Evolutionary conservation across 352 stramenopile genomes (phyloP).

Genomic region (Phytopythium kandeliae): DNA sequence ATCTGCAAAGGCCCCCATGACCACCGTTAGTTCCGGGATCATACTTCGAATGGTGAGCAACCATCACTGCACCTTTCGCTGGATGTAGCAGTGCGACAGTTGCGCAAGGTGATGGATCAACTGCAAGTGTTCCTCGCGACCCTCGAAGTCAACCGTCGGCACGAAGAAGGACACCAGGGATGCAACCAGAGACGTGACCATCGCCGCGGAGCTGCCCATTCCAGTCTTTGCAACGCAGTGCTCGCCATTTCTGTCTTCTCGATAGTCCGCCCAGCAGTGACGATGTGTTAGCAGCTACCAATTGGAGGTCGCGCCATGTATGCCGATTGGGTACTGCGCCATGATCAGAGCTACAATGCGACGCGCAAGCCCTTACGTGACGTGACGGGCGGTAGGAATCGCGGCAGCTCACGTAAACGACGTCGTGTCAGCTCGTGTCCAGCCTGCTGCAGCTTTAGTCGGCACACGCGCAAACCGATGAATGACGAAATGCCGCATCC

Average conservation of each 20-base stretch:
- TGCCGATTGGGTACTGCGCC: too few species aligned
- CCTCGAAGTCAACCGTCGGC: slow-evolving; percentile 17
- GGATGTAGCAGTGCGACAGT: slow-evolving; percentile 92
- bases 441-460: slow-evolving; percentile 55
- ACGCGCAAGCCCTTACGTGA: slow-evolving; percentile 22
- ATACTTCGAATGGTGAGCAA: too few species aligned
- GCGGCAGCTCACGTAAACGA: slow-evolving; percentile 68
- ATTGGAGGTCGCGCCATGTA: too few species aligned
- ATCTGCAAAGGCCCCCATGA: slow-evolving; percentile 37
- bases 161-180: slow-evolving; percentile 86
- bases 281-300: background rate
- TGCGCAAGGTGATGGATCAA: slow-evolving; percentile 94
- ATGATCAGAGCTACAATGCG: too few species aligned
- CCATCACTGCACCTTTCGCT: slow-evolving; percentile 95
- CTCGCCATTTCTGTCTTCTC: slow-evolving; percentile 30
- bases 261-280: background rate
- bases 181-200: slow-evolving; percentile 94
- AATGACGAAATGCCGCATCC: too few species aligned
- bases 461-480: too few species aligned
- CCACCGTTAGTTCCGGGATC: background rate
- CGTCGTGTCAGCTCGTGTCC: slow-evolving; percentile 46
- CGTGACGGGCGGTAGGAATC: slow-evolving; percentile 79
- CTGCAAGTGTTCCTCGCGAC: slow-evolving; percentile 17
- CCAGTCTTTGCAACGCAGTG: slow-evolving; percentile 91
- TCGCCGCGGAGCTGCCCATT: slow-evolving; percentile 93